phyloP scores from a whole-genome alignment of 305 asterid species.

The Petunia hybrid region DNA sequence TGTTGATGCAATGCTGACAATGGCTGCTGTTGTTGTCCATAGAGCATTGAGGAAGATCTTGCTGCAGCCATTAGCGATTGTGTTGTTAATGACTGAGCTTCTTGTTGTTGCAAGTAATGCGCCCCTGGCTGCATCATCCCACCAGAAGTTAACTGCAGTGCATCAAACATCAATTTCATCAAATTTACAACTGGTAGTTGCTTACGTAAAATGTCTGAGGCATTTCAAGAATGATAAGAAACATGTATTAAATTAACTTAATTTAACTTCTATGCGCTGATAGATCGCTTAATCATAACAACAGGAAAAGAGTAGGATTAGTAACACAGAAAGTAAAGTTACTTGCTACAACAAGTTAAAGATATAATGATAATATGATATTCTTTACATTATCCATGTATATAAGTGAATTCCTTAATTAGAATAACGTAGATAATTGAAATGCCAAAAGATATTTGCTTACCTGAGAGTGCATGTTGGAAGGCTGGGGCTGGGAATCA shows the following conservation, averaged over 20 bases:
- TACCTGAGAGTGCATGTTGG: constrained; percentile 90
- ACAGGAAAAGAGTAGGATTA: neutral
- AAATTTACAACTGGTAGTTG: neutral
- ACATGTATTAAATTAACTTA: neutral
- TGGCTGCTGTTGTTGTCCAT: constrained; percentile 53
- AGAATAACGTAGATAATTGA: neutral
- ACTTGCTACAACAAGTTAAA: neutral
- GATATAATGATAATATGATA: neutral
- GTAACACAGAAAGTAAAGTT: neutral
- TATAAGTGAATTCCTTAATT: neutral
- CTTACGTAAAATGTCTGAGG: neutral
- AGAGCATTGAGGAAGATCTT: constrained; percentile 53
- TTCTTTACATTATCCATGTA: neutral
- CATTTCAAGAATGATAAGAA: neutral
- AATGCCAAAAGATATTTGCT: neutral
- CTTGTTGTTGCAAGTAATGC: constrained; percentile 53
- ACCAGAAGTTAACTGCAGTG: constrained; percentile 41
- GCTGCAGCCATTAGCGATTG: constrained; percentile 56
- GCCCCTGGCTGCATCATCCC: constrained; percentile 57
- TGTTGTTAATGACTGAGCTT: constrained; percentile 54
- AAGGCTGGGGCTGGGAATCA: constrained; percentile 95
- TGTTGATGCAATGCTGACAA: constrained; percentile 53
- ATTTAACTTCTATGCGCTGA: neutral
- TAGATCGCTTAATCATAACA: neutral
- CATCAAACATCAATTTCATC: neutral